Conservation (phyloP, 148 eudicot genomes). For the Agrostemma githago region DNA sequence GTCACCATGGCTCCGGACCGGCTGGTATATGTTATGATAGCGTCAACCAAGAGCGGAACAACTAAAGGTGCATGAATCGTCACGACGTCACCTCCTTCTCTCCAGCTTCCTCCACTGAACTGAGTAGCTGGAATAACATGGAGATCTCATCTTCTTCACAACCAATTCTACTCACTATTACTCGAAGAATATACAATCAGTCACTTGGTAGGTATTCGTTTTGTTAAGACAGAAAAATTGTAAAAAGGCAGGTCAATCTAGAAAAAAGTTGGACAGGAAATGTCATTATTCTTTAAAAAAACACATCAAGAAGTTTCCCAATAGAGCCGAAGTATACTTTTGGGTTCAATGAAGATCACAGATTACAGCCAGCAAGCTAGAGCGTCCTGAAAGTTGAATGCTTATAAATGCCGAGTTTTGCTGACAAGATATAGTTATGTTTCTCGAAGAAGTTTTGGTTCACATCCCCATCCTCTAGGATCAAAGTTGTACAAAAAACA, state of each 20-base stretch:
- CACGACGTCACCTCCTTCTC: conserved; percentile 46
- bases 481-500: neutral
- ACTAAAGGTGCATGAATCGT: conserved; percentile 52
- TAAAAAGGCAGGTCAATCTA: conserved; percentile 2
- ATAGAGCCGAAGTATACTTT: conserved; percentile 25
- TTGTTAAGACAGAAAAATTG: conserved; percentile 30
- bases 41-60: conserved; percentile 37
- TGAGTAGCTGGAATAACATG: conserved; percentile 59
- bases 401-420: neutral
- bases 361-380: neutral
- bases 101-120: conserved; percentile 67
- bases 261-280: neutral
- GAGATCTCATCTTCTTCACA: conserved; percentile 55
- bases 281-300: neutral
- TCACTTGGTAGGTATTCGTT: conserved; percentile 68
- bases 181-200: conserved; percentile 73
- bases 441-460: conserved; percentile 13
- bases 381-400: neutral
- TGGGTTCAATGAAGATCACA: neutral
- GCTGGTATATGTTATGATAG: conserved; percentile 47
- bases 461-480: too few relatives aligned
- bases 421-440: neutral
- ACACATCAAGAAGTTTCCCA: conserved; percentile 58
- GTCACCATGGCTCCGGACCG: conserved; percentile 61
- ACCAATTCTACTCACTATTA: conserved; percentile 48